Base-by-base conservation (phyloP, 2,329 filamentous ascomycete species). In the Fusarium albidum region DNA sequence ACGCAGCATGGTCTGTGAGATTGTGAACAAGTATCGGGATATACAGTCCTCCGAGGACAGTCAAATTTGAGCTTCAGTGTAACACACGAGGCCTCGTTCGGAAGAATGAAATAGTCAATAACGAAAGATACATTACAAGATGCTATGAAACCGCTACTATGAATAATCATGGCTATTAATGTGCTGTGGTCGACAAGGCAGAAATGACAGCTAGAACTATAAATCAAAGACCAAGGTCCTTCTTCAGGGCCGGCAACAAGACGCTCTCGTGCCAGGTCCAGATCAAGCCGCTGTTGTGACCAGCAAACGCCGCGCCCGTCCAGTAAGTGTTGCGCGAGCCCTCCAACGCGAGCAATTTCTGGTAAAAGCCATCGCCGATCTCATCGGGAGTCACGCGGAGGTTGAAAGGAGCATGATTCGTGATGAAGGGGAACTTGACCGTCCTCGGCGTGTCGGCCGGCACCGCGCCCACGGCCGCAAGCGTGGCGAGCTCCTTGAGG, bases 1-100 rank as follows among this genome's bases (percentile, higher is more conserved):
- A 6, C 42, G 59, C 18, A 40, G 50, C 9, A 71, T 64, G 61
- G 29, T 71, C 2, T 48, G 49, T 3, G 63, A 69, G 34, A 72
- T 70, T 13, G 46, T 52, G 1, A 45, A 38, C 9, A 52, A 61
- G 12, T 70, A 69, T 25, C 49, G 35, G 12, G 46, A 26, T 18
- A 21, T 35, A 21, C 21, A 21, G 21, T 21, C 21, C 21, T 21
- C 21, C 7, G 21, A 21, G 21, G 21, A 21, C 21, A 21, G 21
- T 21, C 21, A 21, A 5, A 21, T 21, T 21, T 21, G n/a, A n/a
- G n/a, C n/a, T n/a, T n/a, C n/a, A n/a, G n/a, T n/a, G n/a, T n/a
- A n/a, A n/a, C n/a, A n/a, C n/a, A n/a, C n/a, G n/a, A n/a, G n/a
- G 21, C 21, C 21, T 21, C 21, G 7, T 7, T 21, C 21, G 5